Conservation (phyloP, 179 eudicot species). For the Corrigiola litoralis region DNA sequence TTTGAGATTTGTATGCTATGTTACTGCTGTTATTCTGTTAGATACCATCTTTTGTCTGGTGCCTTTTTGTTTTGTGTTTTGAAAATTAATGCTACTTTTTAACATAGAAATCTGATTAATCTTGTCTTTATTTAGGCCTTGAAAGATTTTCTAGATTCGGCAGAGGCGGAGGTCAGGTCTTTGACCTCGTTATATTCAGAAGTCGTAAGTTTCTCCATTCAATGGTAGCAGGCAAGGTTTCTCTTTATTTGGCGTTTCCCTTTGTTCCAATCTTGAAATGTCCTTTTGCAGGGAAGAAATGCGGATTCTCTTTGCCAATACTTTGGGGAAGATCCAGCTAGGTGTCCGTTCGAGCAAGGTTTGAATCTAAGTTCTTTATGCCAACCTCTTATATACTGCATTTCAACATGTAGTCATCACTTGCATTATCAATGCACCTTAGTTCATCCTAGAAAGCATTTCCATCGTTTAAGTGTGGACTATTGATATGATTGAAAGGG, state of each 20-base stretch:
- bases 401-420: background rate
- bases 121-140: conserved; percentile 46
- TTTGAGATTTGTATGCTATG: background rate
- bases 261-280: background rate
- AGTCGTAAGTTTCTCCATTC: conserved; percentile 58
- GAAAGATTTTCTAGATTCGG: conserved; percentile 83
- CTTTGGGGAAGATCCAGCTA: conserved; percentile 97
- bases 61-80: background rate
- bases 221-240: background rate
- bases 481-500: no score
- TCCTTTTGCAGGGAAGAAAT: conserved; percentile 72
- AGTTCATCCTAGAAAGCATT: no score
- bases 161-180: conserved; percentile 95
- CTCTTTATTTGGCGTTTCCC: background rate
- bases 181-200: conserved; percentile 86
- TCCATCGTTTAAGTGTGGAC: no score
- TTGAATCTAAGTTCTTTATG: conserved; percentile 15
- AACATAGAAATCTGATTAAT: background rate
- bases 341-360: conserved; percentile 99
- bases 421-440: no score
- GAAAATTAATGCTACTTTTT: background rate
- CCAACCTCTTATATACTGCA: background rate
- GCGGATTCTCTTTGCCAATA: conserved; percentile 91
- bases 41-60: background rate
- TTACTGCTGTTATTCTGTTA: background rate